Percentiles rank a stretch among this genome's conserved stretches.
Conservation (phyloP, 1,284 basidiomycete genomes). For the Gymnopus androsaceus region DNA sequence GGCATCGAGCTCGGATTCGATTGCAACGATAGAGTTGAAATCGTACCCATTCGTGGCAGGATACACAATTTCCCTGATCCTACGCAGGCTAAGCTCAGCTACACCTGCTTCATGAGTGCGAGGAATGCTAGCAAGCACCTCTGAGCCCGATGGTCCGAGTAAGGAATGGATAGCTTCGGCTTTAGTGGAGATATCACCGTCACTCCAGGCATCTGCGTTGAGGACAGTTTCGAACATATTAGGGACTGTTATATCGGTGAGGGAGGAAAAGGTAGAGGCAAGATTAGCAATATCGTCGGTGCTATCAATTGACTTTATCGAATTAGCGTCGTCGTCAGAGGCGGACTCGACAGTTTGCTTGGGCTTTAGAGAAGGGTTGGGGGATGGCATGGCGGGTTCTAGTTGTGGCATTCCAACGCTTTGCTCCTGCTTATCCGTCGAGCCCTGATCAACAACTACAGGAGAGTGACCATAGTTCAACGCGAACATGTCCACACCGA, state of each 20-base stretch:
- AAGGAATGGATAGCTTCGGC: constrained; percentile 21
- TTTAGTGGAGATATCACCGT: constrained; percentile 15
- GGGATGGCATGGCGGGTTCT: not conserved
- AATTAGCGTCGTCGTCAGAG: too few relatives aligned
- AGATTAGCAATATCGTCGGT: too few relatives aligned
- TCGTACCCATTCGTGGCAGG: constrained; percentile 3
- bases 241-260: too few relatives aligned
- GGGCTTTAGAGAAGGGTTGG: too few relatives aligned
- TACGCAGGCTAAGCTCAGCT: constrained; percentile 50
- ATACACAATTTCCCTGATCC: constrained; percentile 36
- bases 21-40: too few relatives aligned
- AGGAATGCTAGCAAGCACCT: constrained; percentile 32
- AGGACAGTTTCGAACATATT: too few relatives aligned
- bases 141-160: constrained; percentile 41
- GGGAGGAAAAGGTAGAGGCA: too few relatives aligned
- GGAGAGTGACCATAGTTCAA: not conserved
- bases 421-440: not conserved
- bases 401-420: too few relatives aligned
- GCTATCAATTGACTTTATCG: too few relatives aligned
- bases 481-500: too few relatives aligned
- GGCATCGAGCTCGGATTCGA: constrained; percentile 17
- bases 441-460: not conserved
- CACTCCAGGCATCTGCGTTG: not conserved
- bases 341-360: too few relatives aligned
- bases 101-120: constrained; percentile 51